Percentiles rank a stretch among this genome's conserved stretches.
Evolutionary conservation across 805 yeast species (phyloP).

Genomic region (Metschnikowia lachancei): DNA sequence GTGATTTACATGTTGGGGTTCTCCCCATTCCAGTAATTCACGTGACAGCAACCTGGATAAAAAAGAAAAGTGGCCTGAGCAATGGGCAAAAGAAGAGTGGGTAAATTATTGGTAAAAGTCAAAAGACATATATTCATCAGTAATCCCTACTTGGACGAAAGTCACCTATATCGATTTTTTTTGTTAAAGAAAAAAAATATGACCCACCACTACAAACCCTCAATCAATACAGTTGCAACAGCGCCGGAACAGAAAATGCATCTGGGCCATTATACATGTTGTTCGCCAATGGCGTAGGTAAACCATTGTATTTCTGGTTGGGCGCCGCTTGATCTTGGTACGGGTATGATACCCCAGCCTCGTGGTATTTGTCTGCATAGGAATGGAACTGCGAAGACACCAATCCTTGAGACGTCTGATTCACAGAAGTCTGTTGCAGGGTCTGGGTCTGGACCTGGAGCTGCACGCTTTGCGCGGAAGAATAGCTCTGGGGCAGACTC

Average conservation of each 20-base stretch:
- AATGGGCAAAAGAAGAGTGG: too few relatives aligned
- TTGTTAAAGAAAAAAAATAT: too few relatives aligned
- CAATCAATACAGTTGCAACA: slow-evolving; percentile 14
- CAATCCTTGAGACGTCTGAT: background rate
- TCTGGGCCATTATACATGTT: slow-evolving; percentile 7
- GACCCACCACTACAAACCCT: background rate
- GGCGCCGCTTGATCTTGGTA: slow-evolving; percentile 5
- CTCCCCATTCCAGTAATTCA: too few relatives aligned
- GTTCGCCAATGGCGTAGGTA: slow-evolving; percentile 7
- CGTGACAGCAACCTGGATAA: too few relatives aligned
- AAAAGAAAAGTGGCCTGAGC: too few relatives aligned
- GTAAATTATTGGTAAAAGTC: too few relatives aligned
- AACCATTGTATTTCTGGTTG: slow-evolving; percentile 6
- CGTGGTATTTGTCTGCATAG: slow-evolving; percentile 11
- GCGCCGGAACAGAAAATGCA: slow-evolving; percentile 9
- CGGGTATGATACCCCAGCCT: slow-evolving; percentile 2
- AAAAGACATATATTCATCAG: too few relatives aligned
- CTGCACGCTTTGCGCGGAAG: slow-evolving; percentile 4
- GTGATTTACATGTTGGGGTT: too few relatives aligned
- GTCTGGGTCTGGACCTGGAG: background rate
- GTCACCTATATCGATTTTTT: too few relatives aligned
- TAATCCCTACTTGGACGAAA: too few relatives aligned
- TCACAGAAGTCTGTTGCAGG: background rate
- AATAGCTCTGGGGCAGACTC: slow-evolving; percentile 1
- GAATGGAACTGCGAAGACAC: slow-evolving; percentile 4